Evolutionary conservation across 2,329 filamentous ascomycete genomes (phyloP).

Genomic region (Geosmithia flava): DNA sequence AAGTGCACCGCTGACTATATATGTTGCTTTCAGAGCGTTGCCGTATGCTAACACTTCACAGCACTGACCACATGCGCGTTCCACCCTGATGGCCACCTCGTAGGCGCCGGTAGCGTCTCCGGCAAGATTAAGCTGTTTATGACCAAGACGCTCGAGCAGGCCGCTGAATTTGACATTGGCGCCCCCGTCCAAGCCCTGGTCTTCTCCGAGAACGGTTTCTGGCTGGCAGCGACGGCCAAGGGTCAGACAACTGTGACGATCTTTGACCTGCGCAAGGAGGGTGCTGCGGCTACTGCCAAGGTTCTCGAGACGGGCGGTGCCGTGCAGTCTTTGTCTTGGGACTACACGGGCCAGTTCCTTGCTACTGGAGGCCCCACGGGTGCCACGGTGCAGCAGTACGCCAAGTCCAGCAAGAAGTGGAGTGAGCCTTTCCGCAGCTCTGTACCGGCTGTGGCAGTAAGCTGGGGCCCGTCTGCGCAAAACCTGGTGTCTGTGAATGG

Average conservation of each 20-base stretch:
- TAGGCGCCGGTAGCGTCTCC: slow-evolving; percentile 69
- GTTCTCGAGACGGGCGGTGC: slow-evolving; percentile 72
- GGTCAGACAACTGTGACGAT: slow-evolving; percentile 69
- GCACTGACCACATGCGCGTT: slow-evolving; percentile 70
- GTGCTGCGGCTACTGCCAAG: slow-evolving; percentile 69
- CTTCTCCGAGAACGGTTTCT: slow-evolving; percentile 96
- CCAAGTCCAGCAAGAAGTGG: slow-evolving; percentile 80
- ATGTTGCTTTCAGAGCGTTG: neutral
- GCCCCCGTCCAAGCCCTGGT: slow-evolving; percentile 62
- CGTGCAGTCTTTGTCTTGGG: slow-evolving; percentile 73
- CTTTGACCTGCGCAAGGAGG: slow-evolving; percentile 87
- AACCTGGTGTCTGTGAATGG: slow-evolving; percentile 62
- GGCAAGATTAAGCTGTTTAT: slow-evolving; percentile 85
- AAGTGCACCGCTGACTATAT: slow-evolving; percentile 24
- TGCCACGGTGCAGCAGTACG: slow-evolving; percentile 79
- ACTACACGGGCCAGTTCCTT: slow-evolving; percentile 90
- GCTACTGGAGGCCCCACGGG: slow-evolving; percentile 70
- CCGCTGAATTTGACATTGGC: slow-evolving; percentile 59
- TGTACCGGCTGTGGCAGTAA: slow-evolving; percentile 57
- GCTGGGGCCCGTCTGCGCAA: slow-evolving; percentile 67
- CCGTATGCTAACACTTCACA: slow-evolving; percentile 19
- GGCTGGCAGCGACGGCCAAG: slow-evolving; percentile 75
- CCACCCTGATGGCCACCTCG: slow-evolving; percentile 92
- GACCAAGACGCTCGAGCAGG: slow-evolving; percentile 60
- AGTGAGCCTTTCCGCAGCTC: slow-evolving; percentile 71